Evolutionary conservation across 2,329 filamentous ascomycete species (phyloP).

Genomic region (Fusarium bulbicola): DNA sequence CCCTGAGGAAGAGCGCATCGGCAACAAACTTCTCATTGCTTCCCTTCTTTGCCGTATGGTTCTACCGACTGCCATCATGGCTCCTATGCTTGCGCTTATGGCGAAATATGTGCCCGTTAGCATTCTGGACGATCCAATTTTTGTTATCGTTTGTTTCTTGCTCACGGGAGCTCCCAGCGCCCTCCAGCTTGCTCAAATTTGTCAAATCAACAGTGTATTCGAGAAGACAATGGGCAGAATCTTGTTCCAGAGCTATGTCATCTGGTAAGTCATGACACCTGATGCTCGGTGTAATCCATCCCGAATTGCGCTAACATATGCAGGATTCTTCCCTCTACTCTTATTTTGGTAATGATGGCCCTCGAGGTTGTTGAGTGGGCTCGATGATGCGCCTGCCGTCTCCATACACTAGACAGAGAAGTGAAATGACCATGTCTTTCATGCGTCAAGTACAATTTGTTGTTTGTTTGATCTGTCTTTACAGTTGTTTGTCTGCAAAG

Average conservation of each 20-base stretch:
- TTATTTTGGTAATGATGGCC: slow-evolving; percentile 89
- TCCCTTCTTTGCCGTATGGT: slow-evolving; percentile 91
- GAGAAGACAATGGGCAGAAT: slow-evolving; percentile 94
- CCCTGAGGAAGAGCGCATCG: slow-evolving; percentile 73
- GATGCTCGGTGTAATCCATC: slow-evolving; percentile 15
- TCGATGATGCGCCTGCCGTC: slow-evolving; percentile 28
- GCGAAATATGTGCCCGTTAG: slow-evolving; percentile 93
- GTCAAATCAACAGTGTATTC: slow-evolving; percentile 96
- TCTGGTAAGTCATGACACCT: slow-evolving; percentile 73
- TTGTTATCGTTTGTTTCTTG: slow-evolving; percentile 96
- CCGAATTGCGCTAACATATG: slow-evolving; percentile 41
- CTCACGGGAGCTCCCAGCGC: slow-evolving; percentile 94
- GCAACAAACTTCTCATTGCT: slow-evolving; percentile 83
- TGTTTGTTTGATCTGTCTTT: not conserved
- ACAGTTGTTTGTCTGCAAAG: not conserved
- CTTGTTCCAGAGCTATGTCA: slow-evolving; percentile 87
- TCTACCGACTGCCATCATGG: slow-evolving; percentile 90
- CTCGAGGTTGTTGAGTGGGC: slow-evolving; percentile 95
- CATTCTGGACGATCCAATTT: slow-evolving; percentile 97
- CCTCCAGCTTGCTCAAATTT: slow-evolving; percentile 95
- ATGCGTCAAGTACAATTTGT: not conserved
- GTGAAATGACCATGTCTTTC: not conserved
- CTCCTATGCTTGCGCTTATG: slow-evolving; percentile 83
- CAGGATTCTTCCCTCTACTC: slow-evolving; percentile 92
- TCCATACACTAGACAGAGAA: not conserved